phyloP scores from a whole-genome alignment of 2,329 filamentous ascomycete genomes.

The Fusarium sp. region DNA sequence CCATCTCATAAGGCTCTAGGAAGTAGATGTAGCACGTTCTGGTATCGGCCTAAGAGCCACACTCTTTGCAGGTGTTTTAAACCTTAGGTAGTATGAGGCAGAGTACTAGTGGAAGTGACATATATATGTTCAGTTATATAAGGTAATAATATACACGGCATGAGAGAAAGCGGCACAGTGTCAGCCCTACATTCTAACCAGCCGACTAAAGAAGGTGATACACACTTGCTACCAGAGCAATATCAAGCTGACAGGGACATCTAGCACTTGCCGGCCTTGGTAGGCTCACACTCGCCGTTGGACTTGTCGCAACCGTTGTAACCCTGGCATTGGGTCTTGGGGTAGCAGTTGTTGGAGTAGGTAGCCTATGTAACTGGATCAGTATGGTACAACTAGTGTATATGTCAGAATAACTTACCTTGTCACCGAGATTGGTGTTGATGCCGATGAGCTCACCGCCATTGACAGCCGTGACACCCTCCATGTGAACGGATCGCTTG shows the following conservation, averaged over 20 bases:
- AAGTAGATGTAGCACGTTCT: accelerated
- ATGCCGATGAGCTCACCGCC: slow-evolving; percentile 55
- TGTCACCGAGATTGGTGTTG: slow-evolving; percentile 51
- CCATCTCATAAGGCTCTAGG: neutral
- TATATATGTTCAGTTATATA: neutral
- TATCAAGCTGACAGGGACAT: accelerated
- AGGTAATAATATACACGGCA: neutral
- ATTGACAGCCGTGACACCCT: slow-evolving; percentile 51
- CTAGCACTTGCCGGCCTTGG: slow-evolving; percentile 33
- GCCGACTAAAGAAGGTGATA: neutral
- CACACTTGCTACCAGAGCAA: neutral
- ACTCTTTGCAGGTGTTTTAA: accelerated
- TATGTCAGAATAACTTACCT: accelerated
- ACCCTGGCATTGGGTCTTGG: slow-evolving; percentile 43
- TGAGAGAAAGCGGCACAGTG: too few species aligned
- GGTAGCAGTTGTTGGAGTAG: slow-evolving; percentile 45
- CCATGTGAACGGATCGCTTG: slow-evolving; percentile 55
- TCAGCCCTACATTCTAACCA: accelerated
- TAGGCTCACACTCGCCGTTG: slow-evolving; percentile 43
- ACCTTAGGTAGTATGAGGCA: accelerated
- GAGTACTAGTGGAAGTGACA: neutral
- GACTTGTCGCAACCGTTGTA: slow-evolving; percentile 45
- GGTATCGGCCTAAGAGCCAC: accelerated
- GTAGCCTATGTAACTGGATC: slow-evolving; percentile 21
- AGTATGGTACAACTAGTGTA: accelerated